These are phyloP conservation scores for Diatrype stigma DNA, from an alignment of 2,329 filamentous ascomycete species.

Conservation along the genomic window DNA sequence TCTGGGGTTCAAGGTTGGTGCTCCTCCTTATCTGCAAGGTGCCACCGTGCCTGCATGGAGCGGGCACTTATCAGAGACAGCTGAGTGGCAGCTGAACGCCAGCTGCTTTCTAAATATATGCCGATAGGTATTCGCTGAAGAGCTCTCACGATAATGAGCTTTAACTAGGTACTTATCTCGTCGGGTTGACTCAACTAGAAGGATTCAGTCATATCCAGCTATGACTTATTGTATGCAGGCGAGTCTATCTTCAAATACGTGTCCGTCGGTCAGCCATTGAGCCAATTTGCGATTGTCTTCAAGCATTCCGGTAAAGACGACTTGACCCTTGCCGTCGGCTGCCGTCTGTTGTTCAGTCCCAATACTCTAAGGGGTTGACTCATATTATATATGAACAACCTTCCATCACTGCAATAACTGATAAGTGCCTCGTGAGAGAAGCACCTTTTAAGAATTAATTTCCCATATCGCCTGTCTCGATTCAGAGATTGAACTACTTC, in stretches of 20 bases:
- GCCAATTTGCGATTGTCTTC: too few relatives aligned
- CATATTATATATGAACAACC: too few relatives aligned
- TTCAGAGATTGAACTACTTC: constrained; percentile 1
- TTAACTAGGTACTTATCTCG: too few relatives aligned
- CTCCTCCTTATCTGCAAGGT: not conserved
- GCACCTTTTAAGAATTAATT: not conserved
- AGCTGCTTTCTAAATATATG: not conserved
- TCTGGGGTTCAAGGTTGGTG: not conserved
- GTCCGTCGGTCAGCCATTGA: too few relatives aligned
- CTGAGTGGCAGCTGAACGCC: not conserved
- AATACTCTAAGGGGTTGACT: too few relatives aligned
- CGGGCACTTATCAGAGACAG: not conserved
- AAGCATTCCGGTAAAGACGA: too few relatives aligned
- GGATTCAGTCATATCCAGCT: not conserved
- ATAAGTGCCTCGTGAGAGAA: not conserved
- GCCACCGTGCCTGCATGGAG: not conserved
- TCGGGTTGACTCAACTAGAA: too few relatives aligned
- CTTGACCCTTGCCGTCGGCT: too few relatives aligned
- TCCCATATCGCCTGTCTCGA: too few relatives aligned
- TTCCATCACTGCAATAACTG: not conserved
- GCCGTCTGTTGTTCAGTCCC: too few relatives aligned
- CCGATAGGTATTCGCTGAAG: too few relatives aligned
- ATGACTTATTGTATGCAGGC: not conserved
- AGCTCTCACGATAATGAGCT: too few relatives aligned
- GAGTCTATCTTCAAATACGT: not conserved